Base-by-base conservation (phyloP, 176 grass and related monocot genomes). In the Zizania latifolia region DNA sequence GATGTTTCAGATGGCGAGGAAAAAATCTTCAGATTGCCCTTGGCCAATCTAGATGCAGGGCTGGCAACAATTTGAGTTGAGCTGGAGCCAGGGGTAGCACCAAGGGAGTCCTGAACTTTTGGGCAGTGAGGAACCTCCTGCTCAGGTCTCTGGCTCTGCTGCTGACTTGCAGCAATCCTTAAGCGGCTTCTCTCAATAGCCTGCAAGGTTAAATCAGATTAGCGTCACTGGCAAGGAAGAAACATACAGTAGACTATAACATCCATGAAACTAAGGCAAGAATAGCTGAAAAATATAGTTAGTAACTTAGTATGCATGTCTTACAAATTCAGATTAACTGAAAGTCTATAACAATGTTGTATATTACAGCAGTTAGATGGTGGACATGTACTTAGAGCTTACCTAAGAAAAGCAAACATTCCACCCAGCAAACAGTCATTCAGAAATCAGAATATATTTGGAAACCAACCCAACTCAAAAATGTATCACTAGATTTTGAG, bases 161-260 rank as follows among this genome's bases (percentile, higher is more conserved):
- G 86, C 73, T 71, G 83, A 82, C 73, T 66, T 58, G 83, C 82
- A 90, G 78, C 79, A 50, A 68, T 72, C 62, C 68, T 78, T 76
- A 71, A 60, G n/a, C 81, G 80, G 68, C 67, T 92, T 82, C 83
- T 92, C 77, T 92, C 68, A 34, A 92, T 84, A 58, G 86, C 89
- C 92, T 96, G 73, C 19, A 79, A 81, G 17, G 21, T 30, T 79
- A 19, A 72, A 38, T 87, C 50, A 86, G 41, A 84, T 79, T 38
- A 46, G 1, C 21, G 22, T 30, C 53, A 69, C 21, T 70, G 65
- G 21, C 16, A 76, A 64, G 21, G 28, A 31, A 54, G 64, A 67
- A 29, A 66, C 8, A 40, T 54, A 53, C 1, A 58, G 58, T 59
- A 68, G 53, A 55, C 28, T 54, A 70, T 37, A 63, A 43, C 23